Evolutionary conservation across 352 stramenopile genomes (phyloP).

Genomic region (Globisporangium ultimum): DNA sequence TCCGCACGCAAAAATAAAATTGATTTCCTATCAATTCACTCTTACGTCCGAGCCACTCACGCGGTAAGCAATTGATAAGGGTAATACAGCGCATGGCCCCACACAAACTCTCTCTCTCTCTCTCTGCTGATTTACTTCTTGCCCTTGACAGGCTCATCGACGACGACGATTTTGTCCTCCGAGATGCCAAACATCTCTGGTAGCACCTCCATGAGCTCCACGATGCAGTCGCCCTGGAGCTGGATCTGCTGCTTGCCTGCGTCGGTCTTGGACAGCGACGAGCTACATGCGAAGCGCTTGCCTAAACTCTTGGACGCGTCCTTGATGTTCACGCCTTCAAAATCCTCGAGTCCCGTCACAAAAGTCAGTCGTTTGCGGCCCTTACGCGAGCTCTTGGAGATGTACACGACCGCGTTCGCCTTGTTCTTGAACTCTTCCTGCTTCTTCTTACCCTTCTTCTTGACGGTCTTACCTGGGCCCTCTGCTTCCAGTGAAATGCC

Average conservation of each 20-base stretch:
- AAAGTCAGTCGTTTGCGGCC: conserved; percentile 79
- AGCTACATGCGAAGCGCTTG: conserved; percentile 82
- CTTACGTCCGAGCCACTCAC: too few species aligned
- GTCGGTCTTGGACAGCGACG: conserved; percentile 75
- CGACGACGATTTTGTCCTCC: conserved; percentile 69
- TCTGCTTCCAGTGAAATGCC: conserved; percentile 70
- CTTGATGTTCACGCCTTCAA: conserved; percentile 82
- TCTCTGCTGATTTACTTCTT: conserved; percentile 38
- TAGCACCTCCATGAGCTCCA: conserved; percentile 69
- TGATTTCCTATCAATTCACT: too few species aligned
- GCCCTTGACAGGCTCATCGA: conserved; percentile 62
- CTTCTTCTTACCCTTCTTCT: conserved; percentile 85
- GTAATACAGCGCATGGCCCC: too few species aligned
- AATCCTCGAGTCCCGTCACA: conserved; percentile 78
- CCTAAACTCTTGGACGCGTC: conserved; percentile 74
- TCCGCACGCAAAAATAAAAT: too few species aligned
- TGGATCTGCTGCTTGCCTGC: conserved; percentile 79
- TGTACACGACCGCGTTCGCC: conserved; percentile 60
- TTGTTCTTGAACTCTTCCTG: conserved; percentile 68
- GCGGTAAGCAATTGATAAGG: too few species aligned
- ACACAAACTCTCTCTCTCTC: too few species aligned
- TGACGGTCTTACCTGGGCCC: conserved; percentile 64
- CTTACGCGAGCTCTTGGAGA: conserved; percentile 76
- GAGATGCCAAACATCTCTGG: conserved; percentile 75
- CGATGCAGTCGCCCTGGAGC: conserved; percentile 74